phyloP scores from a whole-genome alignment of 2,329 filamentous ascomycete genomes.

The Aspergillaceae sp. region DNA sequence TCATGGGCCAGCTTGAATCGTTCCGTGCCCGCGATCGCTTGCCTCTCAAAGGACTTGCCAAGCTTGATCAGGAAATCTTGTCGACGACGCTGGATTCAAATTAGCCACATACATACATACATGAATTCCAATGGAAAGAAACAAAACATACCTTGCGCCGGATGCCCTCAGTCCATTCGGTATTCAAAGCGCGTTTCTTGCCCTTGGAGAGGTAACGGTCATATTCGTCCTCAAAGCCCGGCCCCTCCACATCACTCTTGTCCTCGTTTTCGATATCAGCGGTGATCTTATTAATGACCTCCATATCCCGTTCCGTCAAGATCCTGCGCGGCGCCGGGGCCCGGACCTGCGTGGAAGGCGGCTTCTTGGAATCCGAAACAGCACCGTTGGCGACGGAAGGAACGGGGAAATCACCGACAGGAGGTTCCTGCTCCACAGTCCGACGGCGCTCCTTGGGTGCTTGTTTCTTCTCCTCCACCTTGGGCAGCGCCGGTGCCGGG shows the following conservation, averaged over 20 bases:
- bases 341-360: slow-evolving; percentile 8
- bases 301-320: slow-evolving; percentile 53
- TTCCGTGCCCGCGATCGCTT: slow-evolving; percentile 62
- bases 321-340: slow-evolving; percentile 48
- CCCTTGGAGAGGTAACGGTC: slow-evolving; percentile 46
- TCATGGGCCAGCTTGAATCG: slow-evolving; percentile 71
- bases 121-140: background rate
- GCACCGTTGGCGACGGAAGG: slow-evolving; percentile 19
- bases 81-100: slow-evolving; percentile 48
- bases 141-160: slow-evolving; percentile 53
- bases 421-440: slow-evolving; percentile 13
- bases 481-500: slow-evolving; percentile 10
- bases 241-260: slow-evolving; percentile 49
- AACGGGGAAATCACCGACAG: slow-evolving; percentile 10
- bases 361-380: slow-evolving; percentile 7
- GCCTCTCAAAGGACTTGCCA: slow-evolving; percentile 53
- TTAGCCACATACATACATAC: slow-evolving; percentile 6
- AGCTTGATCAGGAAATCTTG: slow-evolving; percentile 48
- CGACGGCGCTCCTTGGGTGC: slow-evolving; percentile 20
- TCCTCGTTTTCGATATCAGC: slow-evolving; percentile 50
- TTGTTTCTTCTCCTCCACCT: slow-evolving; percentile 19
- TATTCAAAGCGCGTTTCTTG: slow-evolving; percentile 60
- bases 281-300: slow-evolving; percentile 60
- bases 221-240: slow-evolving; percentile 44
- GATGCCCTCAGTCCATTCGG: slow-evolving; percentile 53